Conservation (phyloP, 345 rosid species). For the Eucalyptus tenuipes region DNA sequence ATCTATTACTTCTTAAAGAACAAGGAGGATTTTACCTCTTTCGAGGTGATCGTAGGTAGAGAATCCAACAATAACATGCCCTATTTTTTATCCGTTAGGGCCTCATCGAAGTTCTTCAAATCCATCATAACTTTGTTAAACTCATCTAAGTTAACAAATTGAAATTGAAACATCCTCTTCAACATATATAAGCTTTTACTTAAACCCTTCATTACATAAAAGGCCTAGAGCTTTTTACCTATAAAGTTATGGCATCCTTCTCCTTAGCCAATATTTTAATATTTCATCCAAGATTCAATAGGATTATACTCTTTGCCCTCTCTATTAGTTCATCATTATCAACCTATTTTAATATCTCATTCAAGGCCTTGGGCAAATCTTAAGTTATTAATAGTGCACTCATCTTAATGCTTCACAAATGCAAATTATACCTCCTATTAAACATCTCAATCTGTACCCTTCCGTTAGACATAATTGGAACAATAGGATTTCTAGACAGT, state of each 20-base stretch:
- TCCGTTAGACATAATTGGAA: not conserved
- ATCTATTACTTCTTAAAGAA: not conserved
- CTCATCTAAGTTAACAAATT: not conserved
- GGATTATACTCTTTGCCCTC: not conserved
- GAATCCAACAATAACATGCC: not conserved
- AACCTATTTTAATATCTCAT: not conserved
- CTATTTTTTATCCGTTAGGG: not conserved
- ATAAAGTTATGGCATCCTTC: not conserved
- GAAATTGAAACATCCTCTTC: not conserved
- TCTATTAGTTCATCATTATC: not conserved
- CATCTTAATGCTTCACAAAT: not conserved
- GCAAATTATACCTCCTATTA: not conserved
- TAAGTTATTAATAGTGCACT: too few species aligned
- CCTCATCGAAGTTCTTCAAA: not conserved
- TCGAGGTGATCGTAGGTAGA: too few species aligned
- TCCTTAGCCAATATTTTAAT: not conserved
- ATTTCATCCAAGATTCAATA: too few species aligned
- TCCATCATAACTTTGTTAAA: not conserved
- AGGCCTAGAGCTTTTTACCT: not conserved
- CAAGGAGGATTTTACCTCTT: not conserved
- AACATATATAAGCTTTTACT: too few species aligned
- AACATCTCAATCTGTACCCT: not conserved
- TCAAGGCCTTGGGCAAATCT: not conserved
- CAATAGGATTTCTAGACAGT: not conserved
- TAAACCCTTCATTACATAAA: not conserved